Evolutionary conservation across 2,329 filamentous ascomycete genomes (phyloP), one percentile per base, ranked within the genome.

Genomic region (Pezicula radicicola): DNA sequence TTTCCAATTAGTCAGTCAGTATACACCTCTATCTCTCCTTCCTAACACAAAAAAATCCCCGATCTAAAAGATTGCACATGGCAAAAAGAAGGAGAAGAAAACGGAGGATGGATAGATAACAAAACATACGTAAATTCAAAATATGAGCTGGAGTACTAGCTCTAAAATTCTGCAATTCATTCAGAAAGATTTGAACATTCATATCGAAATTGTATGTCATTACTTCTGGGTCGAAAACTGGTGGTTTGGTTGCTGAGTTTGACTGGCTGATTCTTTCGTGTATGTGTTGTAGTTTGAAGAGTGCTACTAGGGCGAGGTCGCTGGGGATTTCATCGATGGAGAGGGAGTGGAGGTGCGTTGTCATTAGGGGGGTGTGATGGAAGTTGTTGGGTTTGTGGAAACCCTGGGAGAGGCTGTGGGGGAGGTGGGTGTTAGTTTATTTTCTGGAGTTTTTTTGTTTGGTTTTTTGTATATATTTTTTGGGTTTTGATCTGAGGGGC

Each of bases 321-420:
- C 36, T 44, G 2, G 50, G 44, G 4, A 33, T 18, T 21, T 56
- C 50, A 12, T 58, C 51, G 10, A 48, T 16, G 28, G 60, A 37
- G 4, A 62, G 35, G 7, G 43, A 21, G 49, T 55, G 50, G n/a
- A 54, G 53, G 18, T 59, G 52, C 2, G 15, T 42, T 12, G 59
- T 54, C 49, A 66, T 57, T 10, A 62, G 44, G 33, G 58, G 52
- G 3, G 53, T 52, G 47, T 64, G 62, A n/a, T 56, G 54, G 6
- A 64, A 35, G 5, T 54, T 59, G 19, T 61, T 57, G 0, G 63
- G 60, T 37, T 65, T 65, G 33, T 60, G 59, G 16, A 61, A 64
- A 2, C 55, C 54, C 21, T 52, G 50, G 18, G 55, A 49, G n/a
- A 59, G 36, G n/a, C 60, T 63, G 25, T 25, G 25, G 6, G 4